phyloP scores from a whole-genome alignment of 2,329 filamentous ascomycete genomes.

The Talaromyces funiculosus region DNA sequence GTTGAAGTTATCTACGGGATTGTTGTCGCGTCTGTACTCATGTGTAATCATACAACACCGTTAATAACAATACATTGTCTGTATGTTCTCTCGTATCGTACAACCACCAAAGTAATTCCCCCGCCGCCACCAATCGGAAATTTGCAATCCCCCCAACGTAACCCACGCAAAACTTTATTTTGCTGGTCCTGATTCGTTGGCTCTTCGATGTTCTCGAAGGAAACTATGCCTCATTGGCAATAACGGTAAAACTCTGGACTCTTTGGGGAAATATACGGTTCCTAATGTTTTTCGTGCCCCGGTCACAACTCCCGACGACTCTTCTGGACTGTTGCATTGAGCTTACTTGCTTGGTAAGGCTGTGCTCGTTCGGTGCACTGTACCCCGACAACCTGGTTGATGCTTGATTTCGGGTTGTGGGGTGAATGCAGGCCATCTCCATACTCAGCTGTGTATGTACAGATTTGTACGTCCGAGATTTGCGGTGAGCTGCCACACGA shows the following conservation, averaged over 20 bases:
- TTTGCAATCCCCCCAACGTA: background rate
- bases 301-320: background rate
- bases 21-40: background rate
- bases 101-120: background rate
- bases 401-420: background rate
- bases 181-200: background rate
- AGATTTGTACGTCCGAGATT: background rate
- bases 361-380: slow-evolving; percentile 2
- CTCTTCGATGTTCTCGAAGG: background rate
- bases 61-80: background rate
- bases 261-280: background rate
- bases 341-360: background rate
- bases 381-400: slow-evolving; percentile 3
- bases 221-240: background rate
- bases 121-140: slow-evolving; percentile 3
- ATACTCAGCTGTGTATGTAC: background rate
- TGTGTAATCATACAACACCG: background rate
- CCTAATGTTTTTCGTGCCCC: slow-evolving; percentile 5
- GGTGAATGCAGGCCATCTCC: background rate
- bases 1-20: background rate
- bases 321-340: slow-evolving; percentile 3
- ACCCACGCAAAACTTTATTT: background rate
- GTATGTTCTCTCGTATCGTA: background rate
- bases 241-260: background rate
- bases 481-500: background rate